A percentile compares a stretch with the other conserved stretches of the same genome.
phyloP scores from a whole-genome alignment of 345 rosid genomes.

The Geranium rotundifolium region DNA sequence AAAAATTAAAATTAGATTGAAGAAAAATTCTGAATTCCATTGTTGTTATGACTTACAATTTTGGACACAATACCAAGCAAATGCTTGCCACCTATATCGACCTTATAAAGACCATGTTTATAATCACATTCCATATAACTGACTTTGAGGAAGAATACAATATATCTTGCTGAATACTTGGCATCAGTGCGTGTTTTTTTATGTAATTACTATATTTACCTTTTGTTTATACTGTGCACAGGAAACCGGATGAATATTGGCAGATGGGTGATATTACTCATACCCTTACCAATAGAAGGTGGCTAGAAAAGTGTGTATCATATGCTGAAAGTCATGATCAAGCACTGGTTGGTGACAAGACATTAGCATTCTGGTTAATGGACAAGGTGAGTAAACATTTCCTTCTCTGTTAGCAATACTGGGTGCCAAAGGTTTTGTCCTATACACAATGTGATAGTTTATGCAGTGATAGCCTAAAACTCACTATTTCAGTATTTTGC shows the following conservation, averaged over 20 bases:
- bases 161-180: not conserved
- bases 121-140: not conserved
- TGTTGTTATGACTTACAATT: not conserved
- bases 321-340: conserved; percentile 99
- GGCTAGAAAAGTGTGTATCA: conserved; percentile 72
- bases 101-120: not conserved
- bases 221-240: not conserved
- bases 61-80: not conserved
- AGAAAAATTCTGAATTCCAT: not conserved
- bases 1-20: not conserved
- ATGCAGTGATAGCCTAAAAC: not conserved
- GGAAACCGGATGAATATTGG: conserved; percentile 67
- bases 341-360: conserved; percentile 99
- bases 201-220: not conserved
- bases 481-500: not conserved
- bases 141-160: not conserved
- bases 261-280: conserved; percentile 57
- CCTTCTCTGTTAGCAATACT: not conserved
- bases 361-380: conserved; percentile 97
- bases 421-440: not conserved
- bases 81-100: not conserved
- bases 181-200: not conserved
- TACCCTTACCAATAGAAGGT: conserved; percentile 83
- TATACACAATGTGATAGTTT: not conserved
- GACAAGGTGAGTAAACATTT: conserved; percentile 56